Evolutionary conservation across 2,329 filamentous ascomycete genomes (phyloP), one percentile per base, ranked within the genome.

Genomic region (Gyromitra esculenta): DNA sequence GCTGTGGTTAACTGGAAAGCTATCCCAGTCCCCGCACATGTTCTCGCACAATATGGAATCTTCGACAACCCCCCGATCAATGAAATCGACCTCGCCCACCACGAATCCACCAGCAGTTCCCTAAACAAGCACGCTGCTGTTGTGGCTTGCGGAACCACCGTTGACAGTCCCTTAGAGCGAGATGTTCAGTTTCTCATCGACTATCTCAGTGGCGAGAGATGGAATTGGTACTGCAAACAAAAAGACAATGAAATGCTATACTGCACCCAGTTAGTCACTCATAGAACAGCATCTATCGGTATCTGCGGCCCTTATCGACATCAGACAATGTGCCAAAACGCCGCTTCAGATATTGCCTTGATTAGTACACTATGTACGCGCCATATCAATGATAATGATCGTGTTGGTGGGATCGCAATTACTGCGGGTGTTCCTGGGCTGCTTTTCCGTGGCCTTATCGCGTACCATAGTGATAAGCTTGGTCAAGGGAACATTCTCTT

Each of bases 161-260:
- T 59, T 13, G 52, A 69, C 41, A 69, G 65, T 25, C 65, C 65
- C 13, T 48, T 69, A 8, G 65, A 21, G 8, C 41, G 13, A 35
- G 65, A 69, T 37, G 52, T 69, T 59, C 65, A 59, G n/a, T 5
- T 50, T 9, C 52, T 69, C 15, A 9, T 69, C 25, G 52, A 69
- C 18, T 69, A 69, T 18, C 50, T 69, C 21, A 59, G 35, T 21
- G 15, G 18, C 13, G 65, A 48, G 21, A 41, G 65, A 35, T 69
- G 65, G 65, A 60, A 69, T 18, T 45, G 54, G 52, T 60, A 57
- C 59, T 69, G 65, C 52, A 57, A 59, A 13, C 52, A 69, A 59
- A 48, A 18, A 7, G 35, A 7, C 37, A 52, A 59, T 3, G 21
- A 21, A 48, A 69, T 69, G 13, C 65, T 39, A 69, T 69, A 69